A percentile compares a stretch with the other conserved stretches of the same genome.
phyloP scores from a whole-genome alignment of 2,329 filamentous ascomycete genomes.

The Apiospora malaysiana region DNA sequence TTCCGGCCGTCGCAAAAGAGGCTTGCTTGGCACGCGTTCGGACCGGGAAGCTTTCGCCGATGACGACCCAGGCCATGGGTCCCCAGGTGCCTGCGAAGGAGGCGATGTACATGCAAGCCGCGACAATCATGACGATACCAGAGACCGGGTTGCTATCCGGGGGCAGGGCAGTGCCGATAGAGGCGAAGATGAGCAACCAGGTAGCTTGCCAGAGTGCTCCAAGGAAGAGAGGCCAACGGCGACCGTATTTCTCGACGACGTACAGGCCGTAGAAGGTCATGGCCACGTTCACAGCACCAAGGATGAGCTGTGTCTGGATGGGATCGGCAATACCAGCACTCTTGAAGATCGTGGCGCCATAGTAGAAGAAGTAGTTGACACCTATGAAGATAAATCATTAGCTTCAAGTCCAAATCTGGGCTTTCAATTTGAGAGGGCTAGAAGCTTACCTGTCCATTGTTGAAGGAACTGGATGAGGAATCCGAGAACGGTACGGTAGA shows the following conservation, averaged over 20 bases:
- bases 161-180: constrained; percentile 55
- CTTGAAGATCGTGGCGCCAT: constrained; percentile 70
- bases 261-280: constrained; percentile 72
- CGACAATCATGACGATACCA: constrained; percentile 73
- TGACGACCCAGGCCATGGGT: constrained; percentile 71
- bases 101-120: constrained; percentile 76
- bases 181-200: constrained; percentile 70
- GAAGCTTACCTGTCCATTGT: constrained; percentile 61
- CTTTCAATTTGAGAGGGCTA: not conserved
- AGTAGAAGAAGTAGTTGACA: constrained; percentile 68
- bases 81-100: constrained; percentile 75
- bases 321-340: constrained; percentile 70
- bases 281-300: constrained; percentile 70
- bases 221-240: constrained; percentile 69
- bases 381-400: constrained; percentile 32
- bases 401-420: not conserved
- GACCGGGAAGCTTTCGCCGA: constrained; percentile 69
- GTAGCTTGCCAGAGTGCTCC: constrained; percentile 72
- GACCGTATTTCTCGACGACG: constrained; percentile 70
- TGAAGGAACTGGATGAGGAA: constrained; percentile 69
- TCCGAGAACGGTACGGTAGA: constrained; percentile 69
- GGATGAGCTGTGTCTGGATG: constrained; percentile 71
- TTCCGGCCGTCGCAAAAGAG: constrained; percentile 58
- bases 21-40: constrained; percentile 61
- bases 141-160: constrained; percentile 51